Conservation (phyloP, 306 rosid species). For the Datisca glomerata region DNA sequence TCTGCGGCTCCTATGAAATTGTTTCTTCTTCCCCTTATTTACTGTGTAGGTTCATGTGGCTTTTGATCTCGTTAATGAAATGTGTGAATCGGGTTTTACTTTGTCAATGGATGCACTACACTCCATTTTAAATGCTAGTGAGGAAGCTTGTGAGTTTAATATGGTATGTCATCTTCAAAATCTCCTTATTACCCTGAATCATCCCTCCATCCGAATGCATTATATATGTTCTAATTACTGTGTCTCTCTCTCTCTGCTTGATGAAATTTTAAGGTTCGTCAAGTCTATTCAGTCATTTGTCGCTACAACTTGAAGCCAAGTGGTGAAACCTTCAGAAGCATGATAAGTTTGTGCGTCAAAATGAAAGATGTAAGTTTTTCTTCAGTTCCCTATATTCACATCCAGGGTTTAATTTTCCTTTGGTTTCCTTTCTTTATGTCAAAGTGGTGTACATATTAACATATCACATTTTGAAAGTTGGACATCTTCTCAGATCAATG, state of each 20-base stretch:
- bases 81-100: constrained; percentile 48
- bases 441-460: too few relatives aligned
- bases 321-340: constrained; percentile 48
- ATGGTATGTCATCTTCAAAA: constrained; percentile 35
- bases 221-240: neutral
- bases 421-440: constrained; percentile 6
- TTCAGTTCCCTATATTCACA: neutral
- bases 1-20: constrained; percentile 4
- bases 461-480: constrained; percentile 6
- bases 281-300: constrained; percentile 40
- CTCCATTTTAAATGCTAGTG: constrained; percentile 39
- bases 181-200: neutral
- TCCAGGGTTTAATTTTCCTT: constrained; percentile 14
- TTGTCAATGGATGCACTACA: constrained; percentile 31
- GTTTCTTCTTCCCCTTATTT: too few relatives aligned
- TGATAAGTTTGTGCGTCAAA: constrained; percentile 48
- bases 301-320: constrained; percentile 29
- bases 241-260: constrained; percentile 2
- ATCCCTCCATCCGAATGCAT: neutral
- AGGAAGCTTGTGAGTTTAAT: constrained; percentile 42
- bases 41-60: constrained; percentile 64
- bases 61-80: constrained; percentile 49
- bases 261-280: constrained; percentile 39
- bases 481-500: constrained; percentile 6
- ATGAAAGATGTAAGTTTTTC: constrained; percentile 63